Evolutionary conservation across 495 filamentous ascomycete species (phyloP), one percentile per base, ranked within the genome.

Genomic region (Aspergillus ellipticus): DNA sequence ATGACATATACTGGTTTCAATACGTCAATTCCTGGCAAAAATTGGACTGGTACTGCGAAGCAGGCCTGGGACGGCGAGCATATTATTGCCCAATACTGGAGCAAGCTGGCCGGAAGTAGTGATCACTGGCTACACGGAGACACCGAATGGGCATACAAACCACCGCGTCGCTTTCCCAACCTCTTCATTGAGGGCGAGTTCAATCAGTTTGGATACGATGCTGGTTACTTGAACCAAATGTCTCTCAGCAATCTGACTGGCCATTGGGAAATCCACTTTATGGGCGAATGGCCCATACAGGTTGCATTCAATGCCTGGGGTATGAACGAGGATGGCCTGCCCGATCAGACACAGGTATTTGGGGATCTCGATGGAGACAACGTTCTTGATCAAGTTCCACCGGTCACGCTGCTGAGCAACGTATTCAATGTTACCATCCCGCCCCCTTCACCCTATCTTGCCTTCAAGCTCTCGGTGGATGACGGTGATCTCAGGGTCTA

Each of bases 171-270:
- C 11, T 84, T 81, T 55, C 86, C 86, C 7, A 82, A 88, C 66
- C 63, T 88, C 49, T 87, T 74, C 67, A 69, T 82, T 35, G 78
- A 87, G 29, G 86, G 86, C 0, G 74, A 79, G 0, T 88, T 79
- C 69, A 88, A 88, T 57, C 70, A 82, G 54, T 88, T 80, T 62
- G 84, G 86, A 21, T 88, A 80, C 60, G 86, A 88, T 68, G 76
- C 80, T 2, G 86, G 86, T 1, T 48, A 48, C 45, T 29, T 21
- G 24, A 48, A 48, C 45, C 15, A 48, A 17, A 48, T 48, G 45
- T 2, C 22, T 9, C 54, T 86, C 24, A 63, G 74, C 4, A 82
- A 84, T 35, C 54, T 71, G 8, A 78, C 87, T 64, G 61, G 73
- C 20, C 74, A 81, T 50, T 88, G 85, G 85, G 67, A 76, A 17